Percentiles rank a stretch among this genome's conserved stretches.
These are phyloP conservation scores for Rhododendron mucronatum DNA, from an alignment of 148 eudicot genomes.

Conservation along the genomic window DNA sequence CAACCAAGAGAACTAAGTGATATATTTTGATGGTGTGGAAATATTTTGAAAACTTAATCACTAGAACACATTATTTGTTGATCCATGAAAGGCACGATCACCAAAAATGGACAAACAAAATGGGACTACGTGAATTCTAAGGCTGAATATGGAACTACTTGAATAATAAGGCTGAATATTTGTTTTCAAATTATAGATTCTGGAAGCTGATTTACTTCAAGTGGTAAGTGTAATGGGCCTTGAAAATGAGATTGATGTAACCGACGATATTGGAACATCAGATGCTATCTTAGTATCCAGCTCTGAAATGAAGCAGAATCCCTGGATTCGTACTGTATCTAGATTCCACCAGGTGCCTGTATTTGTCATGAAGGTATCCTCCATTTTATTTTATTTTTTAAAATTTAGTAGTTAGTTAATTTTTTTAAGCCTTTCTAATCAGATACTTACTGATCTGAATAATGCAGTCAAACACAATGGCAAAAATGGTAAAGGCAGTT, in stretches of 20 bases:
- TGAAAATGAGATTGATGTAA: constrained; percentile 62
- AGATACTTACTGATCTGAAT: neutral
- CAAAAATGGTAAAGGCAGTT: constrained; percentile 94
- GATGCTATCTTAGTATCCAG: constrained; percentile 77
- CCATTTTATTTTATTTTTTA: neutral
- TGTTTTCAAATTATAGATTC: constrained; percentile 39
- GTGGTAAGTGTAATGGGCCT: constrained; percentile 89
- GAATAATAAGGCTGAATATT: neutral
- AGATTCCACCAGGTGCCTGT: constrained; percentile 92
- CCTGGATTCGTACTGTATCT: constrained; percentile 94
- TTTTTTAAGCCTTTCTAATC: neutral
- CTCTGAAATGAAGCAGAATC: constrained; percentile 77
- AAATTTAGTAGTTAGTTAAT: neutral
- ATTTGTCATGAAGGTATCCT: constrained; percentile 70
- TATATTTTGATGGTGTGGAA: neutral
- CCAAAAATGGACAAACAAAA: neutral
- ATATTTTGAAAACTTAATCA: neutral
- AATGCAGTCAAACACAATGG: constrained; percentile 87
- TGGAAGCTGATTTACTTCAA: constrained; percentile 82
- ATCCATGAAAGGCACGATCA: neutral
- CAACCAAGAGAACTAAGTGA: neutral
- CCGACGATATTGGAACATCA: constrained; percentile 74
- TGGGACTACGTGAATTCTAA: neutral
- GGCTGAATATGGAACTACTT: neutral
- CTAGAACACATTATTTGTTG: neutral